These are phyloP conservation scores for Cercophora scortea DNA, from an alignment of 495 filamentous ascomycete species.

Conservation along the genomic window DNA sequence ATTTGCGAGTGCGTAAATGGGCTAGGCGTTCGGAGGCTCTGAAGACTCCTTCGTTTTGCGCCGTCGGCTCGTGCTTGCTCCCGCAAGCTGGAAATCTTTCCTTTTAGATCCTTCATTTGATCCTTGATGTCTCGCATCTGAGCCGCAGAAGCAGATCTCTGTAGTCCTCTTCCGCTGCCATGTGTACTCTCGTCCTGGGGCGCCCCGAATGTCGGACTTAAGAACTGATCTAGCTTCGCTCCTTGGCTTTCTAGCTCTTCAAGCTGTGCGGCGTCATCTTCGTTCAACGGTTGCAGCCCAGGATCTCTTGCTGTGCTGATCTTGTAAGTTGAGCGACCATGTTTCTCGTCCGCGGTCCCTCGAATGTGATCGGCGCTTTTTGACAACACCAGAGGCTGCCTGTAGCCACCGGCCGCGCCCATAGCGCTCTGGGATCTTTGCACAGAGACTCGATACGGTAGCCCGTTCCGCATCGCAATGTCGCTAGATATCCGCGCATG, in stretches of 20 bases:
- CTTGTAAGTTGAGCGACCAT: constrained; percentile 10
- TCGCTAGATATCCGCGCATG: constrained; percentile 39
- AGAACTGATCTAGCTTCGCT: constrained; percentile 23
- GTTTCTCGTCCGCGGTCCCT: constrained; percentile 12
- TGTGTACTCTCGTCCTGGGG: constrained; percentile 15
- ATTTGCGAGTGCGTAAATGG: constrained; percentile 66
- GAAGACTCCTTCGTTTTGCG: constrained; percentile 72
- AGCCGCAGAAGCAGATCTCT: constrained; percentile 48
- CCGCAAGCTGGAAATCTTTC: constrained; percentile 78
- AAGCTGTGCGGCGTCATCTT: constrained; percentile 27
- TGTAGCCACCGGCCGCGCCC: constrained; percentile 41
- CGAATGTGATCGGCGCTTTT: constrained; percentile 31
- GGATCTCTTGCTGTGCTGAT: constrained; percentile 14
- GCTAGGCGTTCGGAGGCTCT: constrained; percentile 75
- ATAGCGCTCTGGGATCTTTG: constrained; percentile 41
- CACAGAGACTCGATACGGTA: constrained; percentile 23
- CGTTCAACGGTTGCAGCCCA: constrained; percentile 28
- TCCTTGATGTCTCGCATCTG: constrained; percentile 80
- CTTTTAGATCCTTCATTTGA: constrained; percentile 90
- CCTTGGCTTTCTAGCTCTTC: constrained; percentile 17
- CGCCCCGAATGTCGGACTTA: constrained; percentile 32
- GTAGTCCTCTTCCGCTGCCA: constrained; percentile 25
- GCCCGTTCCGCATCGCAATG: constrained; percentile 30
- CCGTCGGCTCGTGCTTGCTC: constrained; percentile 77
- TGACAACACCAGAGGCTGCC: constrained; percentile 30